Evolutionary conservation across 345 rosid species (phyloP), one percentile per base, ranked within the genome.

Genomic region (Bruguiera parviflora): DNA sequence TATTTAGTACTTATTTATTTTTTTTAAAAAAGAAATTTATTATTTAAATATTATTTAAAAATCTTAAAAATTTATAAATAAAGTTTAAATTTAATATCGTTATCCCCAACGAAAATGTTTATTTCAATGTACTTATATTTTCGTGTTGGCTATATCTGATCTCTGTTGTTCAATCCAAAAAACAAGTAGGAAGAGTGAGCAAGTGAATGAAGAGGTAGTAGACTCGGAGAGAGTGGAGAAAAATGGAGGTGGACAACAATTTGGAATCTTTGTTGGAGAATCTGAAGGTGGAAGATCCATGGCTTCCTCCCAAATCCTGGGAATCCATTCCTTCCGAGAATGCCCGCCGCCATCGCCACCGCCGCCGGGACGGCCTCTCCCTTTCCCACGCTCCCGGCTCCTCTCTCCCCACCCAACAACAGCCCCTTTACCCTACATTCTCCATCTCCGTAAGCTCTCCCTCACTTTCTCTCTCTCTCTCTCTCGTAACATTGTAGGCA

Each of bases 291-390:
- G 96, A 89, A 64, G 96, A 87, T 71, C 97, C 93, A 19, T 87
- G 86, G 82, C 92, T 90, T 71, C 89, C 88, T 75, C 89, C 98
- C 27, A 75, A 84, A 61, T 81, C 90, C 58, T 90, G 98, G 96
- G 96, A 92, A 71, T 86, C 89, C 35, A 80, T 90, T 21, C 89
- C 86, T 74, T 86, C 90, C 39, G 71, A 84, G 57, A 86, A 79
- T 71, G 78, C 53, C 53, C 62, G 18, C 37, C 76, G 16, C 66
- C 74, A 52, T 71, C 39, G 61, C 68, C 73, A 53, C 61, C 58
- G 65, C 69, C 71, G 46, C 56, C 71, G 22, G 56, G 82, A 29
- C 31, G 74, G 25, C 59, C 68, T 25, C 11, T 56, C 63, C 75
- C 69, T 68, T 63, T 64, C 72, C 67, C 72, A 74, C 33, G 58